A percentile compares a stretch with the other conserved stretches of the same genome.
Conservation (phyloP, 2,329 filamentous ascomycete genomes). For the Talaromyces sp. region DNA sequence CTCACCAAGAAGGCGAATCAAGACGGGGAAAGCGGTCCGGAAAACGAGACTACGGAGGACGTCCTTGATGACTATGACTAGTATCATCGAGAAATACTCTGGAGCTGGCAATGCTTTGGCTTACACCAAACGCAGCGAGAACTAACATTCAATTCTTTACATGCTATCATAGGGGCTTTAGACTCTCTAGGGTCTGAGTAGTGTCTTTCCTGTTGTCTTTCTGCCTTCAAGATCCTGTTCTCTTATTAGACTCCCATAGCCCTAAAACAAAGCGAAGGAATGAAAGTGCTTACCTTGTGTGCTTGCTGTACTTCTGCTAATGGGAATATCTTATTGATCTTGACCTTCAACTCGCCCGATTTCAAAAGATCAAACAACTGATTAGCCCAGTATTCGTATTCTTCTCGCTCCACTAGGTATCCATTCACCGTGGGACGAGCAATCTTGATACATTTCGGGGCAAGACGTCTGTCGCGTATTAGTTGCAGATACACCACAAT, state of each 20-base stretch:
- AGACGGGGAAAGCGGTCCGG: slow-evolving; percentile 18
- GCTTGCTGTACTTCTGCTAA: slow-evolving; percentile 69
- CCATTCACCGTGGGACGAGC: slow-evolving; percentile 69
- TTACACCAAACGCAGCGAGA: neutral
- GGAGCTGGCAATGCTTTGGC: no score
- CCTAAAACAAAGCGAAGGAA: neutral
- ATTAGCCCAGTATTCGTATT: slow-evolving; percentile 65
- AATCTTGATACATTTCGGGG: slow-evolving; percentile 72
- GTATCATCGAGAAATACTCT: neutral
- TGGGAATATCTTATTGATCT: slow-evolving; percentile 73
- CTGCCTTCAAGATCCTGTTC: slow-evolving; percentile 69
- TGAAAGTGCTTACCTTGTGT: slow-evolving; percentile 50
- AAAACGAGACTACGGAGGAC: neutral
- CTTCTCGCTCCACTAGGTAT: slow-evolving; percentile 67
- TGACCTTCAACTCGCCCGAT: slow-evolving; percentile 66
- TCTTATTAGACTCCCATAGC: slow-evolving; percentile 9
- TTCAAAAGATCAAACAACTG: slow-evolving; percentile 69
- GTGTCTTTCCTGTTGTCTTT: slow-evolving; percentile 78
- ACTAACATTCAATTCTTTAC: neutral
- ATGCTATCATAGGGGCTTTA: neutral
- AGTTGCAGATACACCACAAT: neutral
- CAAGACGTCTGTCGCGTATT: slow-evolving; percentile 19
- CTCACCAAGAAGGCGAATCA: neutral
- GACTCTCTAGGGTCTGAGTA: slow-evolving; percentile 60
- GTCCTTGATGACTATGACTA: neutral